phyloP scores from a whole-genome alignment of 1,284 basidiomycete species.

The Apiotrichum sp. region DNA sequence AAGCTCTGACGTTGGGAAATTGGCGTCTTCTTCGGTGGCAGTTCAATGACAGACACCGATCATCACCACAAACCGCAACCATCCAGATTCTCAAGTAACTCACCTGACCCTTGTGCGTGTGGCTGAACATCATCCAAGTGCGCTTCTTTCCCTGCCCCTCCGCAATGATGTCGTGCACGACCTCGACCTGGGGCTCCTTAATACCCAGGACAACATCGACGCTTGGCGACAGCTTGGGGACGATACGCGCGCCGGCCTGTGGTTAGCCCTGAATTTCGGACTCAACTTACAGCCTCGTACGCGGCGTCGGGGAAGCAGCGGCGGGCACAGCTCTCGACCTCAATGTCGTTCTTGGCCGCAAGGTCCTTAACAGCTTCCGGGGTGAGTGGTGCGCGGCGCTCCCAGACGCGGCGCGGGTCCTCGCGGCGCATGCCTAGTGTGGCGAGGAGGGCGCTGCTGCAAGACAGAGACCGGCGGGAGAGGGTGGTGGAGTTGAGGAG shows the following conservation, averaged over 20 bases:
- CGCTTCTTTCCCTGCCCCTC: conserved; percentile 26
- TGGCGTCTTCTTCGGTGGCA: too few relatives aligned
- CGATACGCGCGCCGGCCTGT: conserved; percentile 68
- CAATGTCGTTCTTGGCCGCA: conserved; percentile 13
- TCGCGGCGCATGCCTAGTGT: conserved; percentile 67
- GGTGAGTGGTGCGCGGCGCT: conserved; percentile 74
- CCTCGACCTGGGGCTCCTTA: conserved; percentile 70
- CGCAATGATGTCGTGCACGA: conserved; percentile 48
- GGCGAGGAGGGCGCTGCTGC: conserved; percentile 12
- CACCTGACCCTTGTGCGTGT: conserved; percentile 64
- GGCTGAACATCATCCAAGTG: conserved; percentile 70
- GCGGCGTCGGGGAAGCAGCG: conserved; percentile 63
- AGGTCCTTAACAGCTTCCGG: conserved; percentile 64
- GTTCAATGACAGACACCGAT: too few relatives aligned
- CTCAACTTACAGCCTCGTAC: conserved; percentile 57
- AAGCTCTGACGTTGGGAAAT: too few relatives aligned
- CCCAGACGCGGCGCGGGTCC: conserved; percentile 74
- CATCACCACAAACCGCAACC: too few relatives aligned
- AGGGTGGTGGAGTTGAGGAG: neutral
- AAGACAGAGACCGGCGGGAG: neutral
- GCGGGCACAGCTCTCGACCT: conserved; percentile 57
- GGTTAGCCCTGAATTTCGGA: conserved; percentile 1
- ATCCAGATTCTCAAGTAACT: conserved; percentile 1
- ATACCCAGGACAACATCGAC: conserved; percentile 77
- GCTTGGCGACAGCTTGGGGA: conserved; percentile 53